Evolutionary conservation across 1,284 basidiomycete species (phyloP), one percentile per base, ranked within the genome.

Genomic region (Bondarzewia mesenterica): DNA sequence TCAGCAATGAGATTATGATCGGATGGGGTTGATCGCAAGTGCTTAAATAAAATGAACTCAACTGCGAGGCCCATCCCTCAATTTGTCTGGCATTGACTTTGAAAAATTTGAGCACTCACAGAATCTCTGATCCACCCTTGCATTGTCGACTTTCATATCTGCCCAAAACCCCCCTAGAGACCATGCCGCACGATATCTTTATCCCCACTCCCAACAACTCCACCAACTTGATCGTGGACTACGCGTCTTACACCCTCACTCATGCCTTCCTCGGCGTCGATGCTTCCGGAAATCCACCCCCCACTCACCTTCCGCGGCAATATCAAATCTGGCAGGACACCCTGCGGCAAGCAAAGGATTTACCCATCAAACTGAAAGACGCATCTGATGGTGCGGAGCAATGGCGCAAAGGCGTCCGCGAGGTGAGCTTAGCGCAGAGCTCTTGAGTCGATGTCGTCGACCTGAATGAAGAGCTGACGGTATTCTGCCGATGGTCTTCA

Each of bases 321-420:
- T 72, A 67, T 49, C 65, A 60, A 7, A 51, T 69, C 0, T 78
- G 72, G 74, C 75, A 74, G 60, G 59, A 62, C 53, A 60, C 57
- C 58, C 65, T 56, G 35, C 61, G 50, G 7, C 47, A 41, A 22
- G 63, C 55, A 15, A 50, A 60, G 3, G 64, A 62, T 8, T 55
- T 60, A 50, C n/a, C 51, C 50, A 27, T 60, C 52, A 44, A 41
- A 5, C 44, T 58, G 25, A 52, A 62, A 32, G 63, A 68, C 43
- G 52, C 62, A 20, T 55, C 55, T 2, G 47, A 46, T 44, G 51
- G 42, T 20, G 53, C 50, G 16, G 42, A 47, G 18, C 14, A 16
- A 22, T 77, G 75, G 75, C 60, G 74, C 39, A 50, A 57, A 3
- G 63, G 58, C 14, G 59, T 77, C 10, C 59, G 69, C 23, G 54